Percentiles rank a stretch among this genome's conserved stretches.
Conservation (phyloP, 192 early-diverging fungal genomes). For the Coemansia sp. region DNA sequence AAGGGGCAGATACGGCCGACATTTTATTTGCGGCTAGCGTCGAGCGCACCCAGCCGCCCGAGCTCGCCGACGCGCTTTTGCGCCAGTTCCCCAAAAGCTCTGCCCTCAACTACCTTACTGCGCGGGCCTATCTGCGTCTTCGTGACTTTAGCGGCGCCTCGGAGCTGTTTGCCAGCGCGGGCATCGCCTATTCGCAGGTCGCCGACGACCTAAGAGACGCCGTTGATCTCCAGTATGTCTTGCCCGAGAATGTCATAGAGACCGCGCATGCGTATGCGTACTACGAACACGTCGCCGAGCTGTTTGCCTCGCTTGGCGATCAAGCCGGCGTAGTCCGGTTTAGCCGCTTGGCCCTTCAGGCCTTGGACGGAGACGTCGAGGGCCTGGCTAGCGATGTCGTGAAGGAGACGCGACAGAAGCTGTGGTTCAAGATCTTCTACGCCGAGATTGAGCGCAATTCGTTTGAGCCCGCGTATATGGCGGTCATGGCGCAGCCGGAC, state of each 20-base stretch:
- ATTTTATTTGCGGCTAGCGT: conserved; percentile 34
- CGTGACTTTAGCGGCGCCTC: conserved; percentile 27
- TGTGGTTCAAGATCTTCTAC: conserved; percentile 54
- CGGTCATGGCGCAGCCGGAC: conserved; percentile 51
- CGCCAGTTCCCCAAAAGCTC: conserved; percentile 35
- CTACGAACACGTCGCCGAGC: conserved; percentile 40
- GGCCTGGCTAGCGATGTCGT: conserved; percentile 3
- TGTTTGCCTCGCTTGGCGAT: conserved; percentile 27
- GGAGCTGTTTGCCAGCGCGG: conserved; percentile 35
- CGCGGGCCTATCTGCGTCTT: conserved; percentile 36
- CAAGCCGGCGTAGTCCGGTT: conserved; percentile 18
- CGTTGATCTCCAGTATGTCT: conserved; percentile 32
- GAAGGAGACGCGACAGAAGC: conserved; percentile 18
- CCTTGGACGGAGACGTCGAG: conserved; percentile 21
- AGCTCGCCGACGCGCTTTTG: conserved; percentile 31
- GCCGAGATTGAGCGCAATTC: conserved; percentile 35
- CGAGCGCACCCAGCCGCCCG: conserved; percentile 27
- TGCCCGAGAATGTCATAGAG: conserved; percentile 20
- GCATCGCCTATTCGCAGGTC: conserved; percentile 24
- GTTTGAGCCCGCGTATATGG: conserved; percentile 50
- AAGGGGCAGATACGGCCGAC: not conserved
- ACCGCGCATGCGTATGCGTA: conserved; percentile 27
- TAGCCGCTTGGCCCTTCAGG: conserved; percentile 30
- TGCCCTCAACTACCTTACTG: conserved; percentile 32
- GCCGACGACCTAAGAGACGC: conserved; percentile 17